phyloP scores from a whole-genome alignment of 257 asterid genomes.

The Anisodus tanguticus region DNA sequence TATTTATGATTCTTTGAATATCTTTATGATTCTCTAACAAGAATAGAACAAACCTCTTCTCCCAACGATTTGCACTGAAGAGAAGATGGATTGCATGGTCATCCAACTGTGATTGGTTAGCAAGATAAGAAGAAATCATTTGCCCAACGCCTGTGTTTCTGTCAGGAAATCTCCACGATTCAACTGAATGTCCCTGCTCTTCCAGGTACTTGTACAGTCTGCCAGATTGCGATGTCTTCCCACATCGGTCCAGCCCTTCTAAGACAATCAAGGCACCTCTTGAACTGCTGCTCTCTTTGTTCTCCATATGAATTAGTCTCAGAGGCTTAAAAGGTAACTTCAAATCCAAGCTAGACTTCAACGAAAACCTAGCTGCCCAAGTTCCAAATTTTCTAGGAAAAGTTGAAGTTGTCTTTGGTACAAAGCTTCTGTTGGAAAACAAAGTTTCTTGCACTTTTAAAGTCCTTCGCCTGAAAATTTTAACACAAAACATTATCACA shows the following conservation, averaged over 20 bases:
- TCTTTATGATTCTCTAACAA: too few species aligned
- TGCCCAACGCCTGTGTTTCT: conserved; percentile 88
- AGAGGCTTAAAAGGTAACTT: conserved; percentile 51
- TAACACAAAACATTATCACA: neutral
- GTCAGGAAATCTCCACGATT: conserved; percentile 94
- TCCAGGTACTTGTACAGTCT: conserved; percentile 60
- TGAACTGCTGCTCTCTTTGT: conserved; percentile 42
- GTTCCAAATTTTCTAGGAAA: conserved; percentile 49
- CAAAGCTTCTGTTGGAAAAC: neutral
- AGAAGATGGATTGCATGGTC: conserved; percentile 91
- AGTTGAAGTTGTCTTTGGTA: neutral
- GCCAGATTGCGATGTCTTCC: conserved; percentile 86
- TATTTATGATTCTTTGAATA: too few species aligned
- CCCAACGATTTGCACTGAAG: conserved; percentile 98
- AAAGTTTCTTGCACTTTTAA: conserved; percentile 23
- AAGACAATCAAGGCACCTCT: conserved; percentile 94
- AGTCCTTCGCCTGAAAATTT: conserved; percentile 16
- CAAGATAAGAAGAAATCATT: conserved; percentile 91
- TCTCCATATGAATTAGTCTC: conserved; percentile 71
- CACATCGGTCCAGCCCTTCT: conserved; percentile 93
- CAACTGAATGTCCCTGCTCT: conserved; percentile 72
- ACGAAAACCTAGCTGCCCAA: conserved; percentile 36
- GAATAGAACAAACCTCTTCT: conserved; percentile 62
- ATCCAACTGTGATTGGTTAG: conserved; percentile 76
- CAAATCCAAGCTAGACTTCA: conserved; percentile 38